Evolutionary conservation across 306 rosid species (phyloP).

Genomic region (Macrotyloma uniflorum): DNA sequence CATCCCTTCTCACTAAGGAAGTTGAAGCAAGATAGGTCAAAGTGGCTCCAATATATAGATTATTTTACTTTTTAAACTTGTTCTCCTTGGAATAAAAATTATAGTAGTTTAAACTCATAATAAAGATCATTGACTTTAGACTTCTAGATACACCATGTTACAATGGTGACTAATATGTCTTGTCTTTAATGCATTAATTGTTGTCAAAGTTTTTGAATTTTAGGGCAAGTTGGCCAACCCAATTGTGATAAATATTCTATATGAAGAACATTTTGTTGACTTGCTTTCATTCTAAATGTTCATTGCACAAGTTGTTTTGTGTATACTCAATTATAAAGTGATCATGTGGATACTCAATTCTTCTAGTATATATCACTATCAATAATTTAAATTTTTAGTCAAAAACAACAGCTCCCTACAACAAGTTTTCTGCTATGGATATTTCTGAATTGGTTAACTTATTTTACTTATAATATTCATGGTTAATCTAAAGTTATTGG

Average conservation of each 20-base stretch:
- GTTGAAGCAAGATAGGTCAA: neutral
- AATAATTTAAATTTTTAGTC: neutral
- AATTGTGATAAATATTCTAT: neutral
- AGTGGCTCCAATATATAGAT: neutral
- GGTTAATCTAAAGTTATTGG: too few species aligned
- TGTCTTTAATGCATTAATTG: neutral
- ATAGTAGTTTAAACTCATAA: too few species aligned
- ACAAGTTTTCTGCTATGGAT: neutral
- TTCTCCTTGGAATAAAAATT: too few species aligned
- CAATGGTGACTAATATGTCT: neutral
- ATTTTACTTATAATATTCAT: too few species aligned
- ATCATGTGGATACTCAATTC: neutral
- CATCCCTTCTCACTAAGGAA: neutral
- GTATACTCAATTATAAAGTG: too few species aligned
- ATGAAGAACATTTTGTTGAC: neutral
- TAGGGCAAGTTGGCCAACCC: neutral
- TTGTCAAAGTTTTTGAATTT: neutral
- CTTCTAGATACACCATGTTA: neutral
- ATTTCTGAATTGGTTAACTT: neutral
- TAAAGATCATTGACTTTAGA: neutral
- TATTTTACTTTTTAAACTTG: neutral
- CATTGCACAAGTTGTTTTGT: too few species aligned
- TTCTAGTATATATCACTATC: neutral
- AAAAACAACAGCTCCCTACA: neutral
- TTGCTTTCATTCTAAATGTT: too few species aligned